These are phyloP conservation scores for Lunularia cruciata DNA, from an alignment of 225 moss, liverwort and hornwort genomes.

Conservation along the genomic window DNA sequence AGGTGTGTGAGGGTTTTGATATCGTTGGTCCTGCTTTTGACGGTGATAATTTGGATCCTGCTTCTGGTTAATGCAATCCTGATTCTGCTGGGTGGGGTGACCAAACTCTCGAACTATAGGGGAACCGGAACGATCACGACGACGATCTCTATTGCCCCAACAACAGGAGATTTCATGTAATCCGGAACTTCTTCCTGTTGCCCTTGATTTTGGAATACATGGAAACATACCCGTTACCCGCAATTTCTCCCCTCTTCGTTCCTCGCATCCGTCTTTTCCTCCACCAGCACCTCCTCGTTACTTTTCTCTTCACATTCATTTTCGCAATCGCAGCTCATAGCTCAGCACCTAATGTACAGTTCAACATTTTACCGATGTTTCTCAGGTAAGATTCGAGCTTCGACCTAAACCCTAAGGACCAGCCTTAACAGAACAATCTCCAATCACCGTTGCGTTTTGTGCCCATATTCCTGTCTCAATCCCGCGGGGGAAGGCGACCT, in stretches of 20 bases:
- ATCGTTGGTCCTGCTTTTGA: not conserved
- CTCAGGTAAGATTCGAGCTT: no score
- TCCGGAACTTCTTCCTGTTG: not conserved
- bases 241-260: not conserved
- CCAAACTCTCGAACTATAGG: conserved; percentile 7
- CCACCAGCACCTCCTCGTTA: conserved; percentile 6
- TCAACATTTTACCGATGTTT: no score
- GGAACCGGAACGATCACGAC: not conserved
- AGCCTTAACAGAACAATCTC: no score
- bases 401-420: no score
- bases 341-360: no score
- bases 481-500: no score
- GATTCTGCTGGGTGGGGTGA: not conserved
- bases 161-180: conserved; percentile 7
- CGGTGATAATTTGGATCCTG: no score
- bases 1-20: not conserved
- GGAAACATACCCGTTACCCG: conserved; percentile 14
- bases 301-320: conserved; percentile 19
- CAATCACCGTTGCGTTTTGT: no score
- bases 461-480: no score
- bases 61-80: not conserved
- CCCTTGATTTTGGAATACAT: not conserved
- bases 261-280: conserved; percentile 2
- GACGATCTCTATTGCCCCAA: not conserved
- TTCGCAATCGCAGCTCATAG: not conserved